Evolutionary conservation across 2,329 filamentous ascomycete species (phyloP), one percentile per base, ranked within the genome.

Genomic region (Colletotrichum siamense): DNA sequence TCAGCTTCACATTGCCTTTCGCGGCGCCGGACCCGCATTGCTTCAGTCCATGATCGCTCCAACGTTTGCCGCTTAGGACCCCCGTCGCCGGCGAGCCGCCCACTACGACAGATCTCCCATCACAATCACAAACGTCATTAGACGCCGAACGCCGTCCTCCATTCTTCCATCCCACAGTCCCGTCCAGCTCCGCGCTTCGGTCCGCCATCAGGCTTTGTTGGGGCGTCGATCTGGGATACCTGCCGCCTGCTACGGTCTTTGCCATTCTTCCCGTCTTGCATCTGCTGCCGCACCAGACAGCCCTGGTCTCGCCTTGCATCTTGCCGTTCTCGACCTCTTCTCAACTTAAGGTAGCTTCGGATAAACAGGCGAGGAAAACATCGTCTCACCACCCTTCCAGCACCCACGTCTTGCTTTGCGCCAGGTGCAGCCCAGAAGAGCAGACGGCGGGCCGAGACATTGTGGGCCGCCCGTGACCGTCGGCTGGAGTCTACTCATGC

Each of bases 41-140:
- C 13, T 15, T 49, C 55, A 36, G n/a, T 22, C 30, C 49, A 24
- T 36, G 49, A 52, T 44, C 32, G 15, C n/a, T 28, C 3, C 32
- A 44, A 34, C 16, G 18, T 68, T 68, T 63, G 36, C 49, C 68
- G 24, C 68, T 69, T 71, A 65, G 39, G 62, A 75, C 32, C 66
- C 55, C 66, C 44, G 49, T 66, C 59, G 39, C 62, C 67, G 59
- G 72, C 72, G 72, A 75, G 68, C 49, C 72, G 72, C 72, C 68
- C 71, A 26, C 44, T 49, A 67, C 28, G 49, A 52, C 66, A 64
- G 32, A 36, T 36, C n/a, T 44, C n/a, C 52, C 30, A 73, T 73
- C 73, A 67, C 63, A 73, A 30, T 63, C 69, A 44, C 28, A 69
- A 52, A 66, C 71, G 64, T 65, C 71, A 70, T 62, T 69, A 69